These are phyloP conservation scores for Scedosporium minutisporum DNA, from an alignment of 2,329 filamentous ascomycete species.

Conservation along the genomic window DNA sequence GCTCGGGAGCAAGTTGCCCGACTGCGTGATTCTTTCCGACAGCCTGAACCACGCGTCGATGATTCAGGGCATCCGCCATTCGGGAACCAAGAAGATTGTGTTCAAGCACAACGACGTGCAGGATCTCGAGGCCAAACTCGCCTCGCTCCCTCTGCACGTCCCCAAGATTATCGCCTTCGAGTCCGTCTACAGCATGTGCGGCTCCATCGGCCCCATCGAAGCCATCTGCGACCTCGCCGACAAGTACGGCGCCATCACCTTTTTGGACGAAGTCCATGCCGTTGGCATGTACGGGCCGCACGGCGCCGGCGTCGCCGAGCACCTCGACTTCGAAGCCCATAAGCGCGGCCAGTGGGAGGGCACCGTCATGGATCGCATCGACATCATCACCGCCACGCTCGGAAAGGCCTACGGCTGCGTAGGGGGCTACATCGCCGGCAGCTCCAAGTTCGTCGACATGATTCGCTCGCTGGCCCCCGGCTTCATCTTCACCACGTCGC, in stretches of 20 bases:
- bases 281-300: slow-evolving; percentile 98
- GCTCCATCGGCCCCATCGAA: slow-evolving; percentile 90
- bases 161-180: slow-evolving; percentile 99
- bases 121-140: slow-evolving; percentile 86
- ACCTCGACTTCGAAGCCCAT: slow-evolving; percentile 88
- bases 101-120: slow-evolving; percentile 98
- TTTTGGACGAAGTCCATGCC: slow-evolving; percentile 96
- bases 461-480: slow-evolving; percentile 91
- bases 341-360: slow-evolving; percentile 62
- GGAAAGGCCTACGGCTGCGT: slow-evolving; percentile 98
- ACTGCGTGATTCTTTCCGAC: slow-evolving; percentile 96
- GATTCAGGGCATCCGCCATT: slow-evolving; percentile 98
- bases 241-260: slow-evolving; percentile 95
- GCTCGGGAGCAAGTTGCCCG: slow-evolving; percentile 89
- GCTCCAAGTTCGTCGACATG: slow-evolving; percentile 75
- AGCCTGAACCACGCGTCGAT: slow-evolving; percentile 97
- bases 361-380: slow-evolving; percentile 88
- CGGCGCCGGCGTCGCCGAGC: slow-evolving; percentile 92
- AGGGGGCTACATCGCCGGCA: slow-evolving; percentile 94
- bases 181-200: slow-evolving; percentile 99
- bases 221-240: slow-evolving; percentile 93
- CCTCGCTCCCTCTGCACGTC: slow-evolving; percentile 70
- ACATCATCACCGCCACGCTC: slow-evolving; percentile 95
- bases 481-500: slow-evolving; percentile 97
- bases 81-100: slow-evolving; percentile 91